Evolutionary conservation across 2,329 filamentous ascomycete species (phyloP).

Genomic region (Calonectria ilicicola): DNA sequence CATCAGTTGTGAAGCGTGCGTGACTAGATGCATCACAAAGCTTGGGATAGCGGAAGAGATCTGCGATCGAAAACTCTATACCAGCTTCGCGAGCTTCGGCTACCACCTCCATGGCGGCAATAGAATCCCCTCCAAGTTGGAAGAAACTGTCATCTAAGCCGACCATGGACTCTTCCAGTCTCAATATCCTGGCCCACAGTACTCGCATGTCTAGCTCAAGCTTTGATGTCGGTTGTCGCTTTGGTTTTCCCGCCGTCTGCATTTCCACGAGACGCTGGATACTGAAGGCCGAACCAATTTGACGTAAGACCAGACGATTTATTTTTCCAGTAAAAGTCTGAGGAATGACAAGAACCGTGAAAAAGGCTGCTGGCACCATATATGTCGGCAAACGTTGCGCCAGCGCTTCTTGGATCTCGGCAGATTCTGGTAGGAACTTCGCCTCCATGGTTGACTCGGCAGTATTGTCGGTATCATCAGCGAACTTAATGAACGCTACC

Average conservation of each 20-base stretch:
- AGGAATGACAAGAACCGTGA: background rate
- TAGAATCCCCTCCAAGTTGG: conserved; percentile 27
- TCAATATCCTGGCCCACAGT: background rate
- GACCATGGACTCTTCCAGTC: background rate
- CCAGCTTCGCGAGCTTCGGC: background rate
- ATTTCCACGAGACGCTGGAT: background rate
- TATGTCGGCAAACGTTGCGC: background rate
- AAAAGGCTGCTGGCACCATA: background rate
- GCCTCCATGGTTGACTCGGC: background rate
- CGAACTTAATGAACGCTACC: background rate
- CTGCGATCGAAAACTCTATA: conserved; percentile 9
- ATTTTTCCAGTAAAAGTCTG: background rate
- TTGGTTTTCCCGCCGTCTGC: background rate
- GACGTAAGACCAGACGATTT: background rate
- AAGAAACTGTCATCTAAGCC: conserved; percentile 25
- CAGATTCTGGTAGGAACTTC: background rate
- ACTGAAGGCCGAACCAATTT: background rate
- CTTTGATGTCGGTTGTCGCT: background rate
- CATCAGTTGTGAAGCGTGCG: background rate
- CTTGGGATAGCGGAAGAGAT: conserved; percentile 23
- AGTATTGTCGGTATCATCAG: background rate
- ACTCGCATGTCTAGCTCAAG: background rate
- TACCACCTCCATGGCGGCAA: conserved; percentile 38
- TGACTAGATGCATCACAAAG: background rate
- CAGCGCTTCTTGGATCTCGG: background rate